Evolutionary conservation across 768 basidiomycete species (phyloP).

Genomic region (Psilocybe sp.): DNA sequence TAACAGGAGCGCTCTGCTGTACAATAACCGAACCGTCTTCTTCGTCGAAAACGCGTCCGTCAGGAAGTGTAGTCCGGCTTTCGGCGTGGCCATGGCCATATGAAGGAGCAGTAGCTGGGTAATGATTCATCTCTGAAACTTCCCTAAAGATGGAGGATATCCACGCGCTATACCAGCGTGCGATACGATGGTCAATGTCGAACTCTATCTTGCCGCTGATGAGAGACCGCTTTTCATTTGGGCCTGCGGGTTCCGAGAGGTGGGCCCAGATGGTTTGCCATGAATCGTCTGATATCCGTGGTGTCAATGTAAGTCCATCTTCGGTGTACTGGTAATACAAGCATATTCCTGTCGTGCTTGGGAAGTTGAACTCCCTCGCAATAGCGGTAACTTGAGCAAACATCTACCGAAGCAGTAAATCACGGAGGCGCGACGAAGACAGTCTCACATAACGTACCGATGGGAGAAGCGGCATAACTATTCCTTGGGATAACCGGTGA

Average conservation of each 20-base stretch:
- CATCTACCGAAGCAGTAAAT: constrained; percentile 44
- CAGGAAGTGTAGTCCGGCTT: constrained; percentile 45
- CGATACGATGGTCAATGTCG: constrained; percentile 74
- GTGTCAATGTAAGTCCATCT: constrained; percentile 51
- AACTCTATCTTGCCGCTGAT: constrained; percentile 84
- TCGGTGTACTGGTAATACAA: constrained; percentile 72
- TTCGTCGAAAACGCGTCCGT: constrained; percentile 37
- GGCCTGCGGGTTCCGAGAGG: constrained; percentile 43
- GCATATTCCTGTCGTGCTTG: constrained; percentile 72
- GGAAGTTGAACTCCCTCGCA: constrained; percentile 79
- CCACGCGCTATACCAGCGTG: constrained; percentile 81
- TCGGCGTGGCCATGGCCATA: constrained; percentile 52
- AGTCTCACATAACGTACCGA: constrained; percentile 42
- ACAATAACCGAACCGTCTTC: constrained; percentile 24
- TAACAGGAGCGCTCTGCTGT: constrained; percentile 25
- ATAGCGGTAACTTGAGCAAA: constrained; percentile 75
- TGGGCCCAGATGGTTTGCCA: constrained; percentile 75
- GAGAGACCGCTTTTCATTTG: constrained; percentile 39
- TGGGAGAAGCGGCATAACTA: constrained; percentile 73
- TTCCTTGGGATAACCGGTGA: constrained; percentile 62
- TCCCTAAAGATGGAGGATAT: constrained; percentile 46
- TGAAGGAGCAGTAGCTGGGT: constrained; percentile 39
- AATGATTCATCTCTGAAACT: constrained; percentile 34
- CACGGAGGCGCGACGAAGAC: background rate
- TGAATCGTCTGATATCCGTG: constrained; percentile 74